Evolutionary conservation across 208 protist species (phyloP), one percentile per base, ranked within the genome.

Genomic region (Phytomonas sp.): DNA sequence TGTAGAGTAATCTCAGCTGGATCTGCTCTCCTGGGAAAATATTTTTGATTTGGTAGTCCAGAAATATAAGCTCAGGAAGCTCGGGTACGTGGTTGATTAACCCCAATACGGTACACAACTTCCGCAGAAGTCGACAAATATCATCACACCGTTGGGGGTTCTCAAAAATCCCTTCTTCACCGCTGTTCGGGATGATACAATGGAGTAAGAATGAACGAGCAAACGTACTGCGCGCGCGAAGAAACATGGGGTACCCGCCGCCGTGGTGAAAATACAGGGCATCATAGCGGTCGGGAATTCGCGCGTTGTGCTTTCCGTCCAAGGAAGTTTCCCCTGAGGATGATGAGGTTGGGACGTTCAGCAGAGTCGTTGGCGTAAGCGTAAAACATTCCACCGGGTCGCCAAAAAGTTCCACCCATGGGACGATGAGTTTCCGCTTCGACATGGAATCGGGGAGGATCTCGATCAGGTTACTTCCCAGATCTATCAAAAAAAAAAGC

Each of bases 1-100:
- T 63, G 31, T 64, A 33, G 40, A 83, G 45, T 31, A 91, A 73
- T 12, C 71, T 64, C 63, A 76, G 62, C 26, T 73, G 69, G 11
- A 93, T 49, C 5, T 80, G 42, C 6, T 77, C 66, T 19, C 70
- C 74, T 26, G 80, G 67, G 31, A 75, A 73, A 7, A 89, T 60
- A 40, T 81, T 74, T 61, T 84, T 83, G 40, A 88, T 78, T 8
- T 75, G 67, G 31, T 76, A 86, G 75, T 93, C 84, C 61, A 93
- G 72, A 6, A 89, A 65, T 3, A 86, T 67, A 7, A 93, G 71
- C 37, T 76, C 71, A 2, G 80, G 75, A 56, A 83, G 77, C 32
- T 86, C 84, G 19, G 76, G 59, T 37, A 23, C 45, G 45, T 56
- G 45, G 45, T 26, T 23, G 5, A 56, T 56, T 56, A 56, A 19